Base-by-base conservation (phyloP, 2,329 filamentous ascomycete genomes). In the Fonsecaea pugnacius region DNA sequence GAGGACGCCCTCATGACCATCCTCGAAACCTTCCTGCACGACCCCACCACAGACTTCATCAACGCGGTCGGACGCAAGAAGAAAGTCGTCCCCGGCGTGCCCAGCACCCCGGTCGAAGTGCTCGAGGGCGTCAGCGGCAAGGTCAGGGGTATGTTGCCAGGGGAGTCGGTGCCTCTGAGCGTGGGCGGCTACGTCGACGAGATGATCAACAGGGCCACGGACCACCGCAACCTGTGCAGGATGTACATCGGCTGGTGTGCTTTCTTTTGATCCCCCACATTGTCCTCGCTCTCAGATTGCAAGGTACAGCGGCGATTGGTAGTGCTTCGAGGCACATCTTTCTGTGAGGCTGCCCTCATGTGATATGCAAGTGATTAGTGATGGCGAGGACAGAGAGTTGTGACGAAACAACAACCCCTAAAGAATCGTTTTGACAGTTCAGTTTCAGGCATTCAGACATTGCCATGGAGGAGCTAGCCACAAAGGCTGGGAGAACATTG, bases 211-310 rank as follows among this genome's bases (percentile, higher is more conserved):
- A 89, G 94, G 79, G 95, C 96, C 36, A 90, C 89, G 24, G 88
- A 92, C 76, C 86, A 89, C 62, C 85, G 80, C 73, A 96, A 95
- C 75, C 77, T 99, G 77, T 87, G 91, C 18, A 87, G 88, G 43
- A 99, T 99, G 96, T 99, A 98, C 78, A 96, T 98, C 78, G 95
- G 95, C 21, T 98, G 94, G 94, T 89, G 87, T 79, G 82, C 87
- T 12, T 90, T 89, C 72, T 86, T 89, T 65, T 89, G 69, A 75
- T 56, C 12, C 36, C 5, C 36, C n/a, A 6, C 27, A 30, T 30
- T 30, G 10, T 48, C 43, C 5, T 48, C 18, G 21, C 9, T 14
- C 1, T 48, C 43, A 48, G 27, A 48, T 24, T 27, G 18, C 10
- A 27, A 6, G 4, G 12, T 10, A 10, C n/a, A 27, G 35, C 35